Base-by-base conservation (phyloP, 148 eudicot species). In the Amaranthus hypochondriacus region DNA sequence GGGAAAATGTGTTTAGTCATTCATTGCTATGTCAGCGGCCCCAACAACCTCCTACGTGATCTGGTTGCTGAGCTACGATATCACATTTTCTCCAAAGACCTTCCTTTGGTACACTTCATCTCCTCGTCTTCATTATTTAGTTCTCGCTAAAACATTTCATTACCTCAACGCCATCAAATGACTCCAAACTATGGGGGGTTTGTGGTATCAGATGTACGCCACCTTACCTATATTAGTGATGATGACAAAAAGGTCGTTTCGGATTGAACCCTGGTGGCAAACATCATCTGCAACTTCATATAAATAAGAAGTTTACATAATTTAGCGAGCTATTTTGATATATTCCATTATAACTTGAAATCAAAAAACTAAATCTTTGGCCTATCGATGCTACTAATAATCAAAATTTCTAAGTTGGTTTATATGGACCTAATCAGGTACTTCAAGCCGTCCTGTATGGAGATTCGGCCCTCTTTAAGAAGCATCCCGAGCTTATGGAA, bases 1-100 rank as follows among this genome's bases (percentile, higher is more conserved):
- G 96, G 94, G 43, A 67, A 80, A 46, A 77, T 84, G 87, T 86
- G 83, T 77, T 81, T 93, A 47, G 89, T 87, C 54, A 86, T 93
- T 56, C 96, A 93, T 69, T 93, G 98, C 78, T 90, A 85, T 75
- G 92, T 93, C 60, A 86, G 94, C 59, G 98, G 98, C 10, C 93
- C 93, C 21, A 93, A 69, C 48, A 79, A 86, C 81, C 81, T 75
- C 54, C 82, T 89, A 50, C 85, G 82, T 21, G 96, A 91, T 73
- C 71, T 90, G 42, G 82, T 87, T 76, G 93, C 98, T 48, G 96
- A 93, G 81, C 83, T 93, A 46, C 83, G 98, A 73, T 93, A 93
- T 79, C 89, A 87, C 75, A 93, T 93, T 50, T 93, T 93, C 84
- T 90, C 96, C 54, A 93, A 93, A 75, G 98, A 93, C 76, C 84